Percentiles rank a stretch among this genome's conserved stretches.
Evolutionary conservation across 2,329 filamentous ascomycete genomes (phyloP).

Genomic region (Fusarium marasasianum): DNA sequence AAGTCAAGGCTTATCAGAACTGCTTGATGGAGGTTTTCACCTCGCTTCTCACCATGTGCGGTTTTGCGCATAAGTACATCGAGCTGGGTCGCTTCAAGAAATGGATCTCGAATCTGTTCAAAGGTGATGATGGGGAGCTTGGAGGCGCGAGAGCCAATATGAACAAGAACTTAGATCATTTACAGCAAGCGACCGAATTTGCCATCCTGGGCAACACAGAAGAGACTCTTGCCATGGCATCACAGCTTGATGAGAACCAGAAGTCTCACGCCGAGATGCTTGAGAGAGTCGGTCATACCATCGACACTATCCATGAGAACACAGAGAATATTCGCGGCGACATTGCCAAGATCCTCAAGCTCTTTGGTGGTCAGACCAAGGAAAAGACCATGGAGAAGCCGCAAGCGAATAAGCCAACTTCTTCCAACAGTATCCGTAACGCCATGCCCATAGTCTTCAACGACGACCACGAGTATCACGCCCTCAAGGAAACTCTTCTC

Average conservation of each 20-base stretch:
- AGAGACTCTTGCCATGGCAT: slow-evolving; percentile 42
- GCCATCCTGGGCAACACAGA: slow-evolving; percentile 48
- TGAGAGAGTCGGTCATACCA: slow-evolving; percentile 37
- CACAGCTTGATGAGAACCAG: slow-evolving; percentile 42
- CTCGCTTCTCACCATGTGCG: slow-evolving; percentile 46
- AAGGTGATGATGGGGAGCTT: slow-evolving; percentile 46
- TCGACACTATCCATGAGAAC: slow-evolving; percentile 41
- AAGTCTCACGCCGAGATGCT: slow-evolving; percentile 39
- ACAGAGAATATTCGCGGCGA: slow-evolving; percentile 43
- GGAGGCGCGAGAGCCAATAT: slow-evolving; percentile 43
- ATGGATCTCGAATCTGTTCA: slow-evolving; percentile 44
- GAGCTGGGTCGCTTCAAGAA: slow-evolving; percentile 48
- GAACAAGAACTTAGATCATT: slow-evolving; percentile 40
- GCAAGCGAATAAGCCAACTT: slow-evolving; percentile 35
- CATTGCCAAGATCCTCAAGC: slow-evolving; percentile 41
- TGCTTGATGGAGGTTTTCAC: slow-evolving; percentile 51
- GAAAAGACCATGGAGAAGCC: slow-evolving; percentile 19
- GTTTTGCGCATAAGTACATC: slow-evolving; percentile 48
- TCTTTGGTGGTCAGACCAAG: slow-evolving; percentile 36
- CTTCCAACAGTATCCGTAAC: slow-evolving; percentile 39
- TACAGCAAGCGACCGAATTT: slow-evolving; percentile 47
- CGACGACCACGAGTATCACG: slow-evolving; percentile 40
- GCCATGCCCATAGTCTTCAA: slow-evolving; percentile 32
- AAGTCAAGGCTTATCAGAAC: slow-evolving; percentile 44
- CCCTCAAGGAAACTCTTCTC: slow-evolving; percentile 44